Evolutionary conservation across 2,329 filamentous ascomycete species (phyloP).

Genomic region (Epichloe typhina): DNA sequence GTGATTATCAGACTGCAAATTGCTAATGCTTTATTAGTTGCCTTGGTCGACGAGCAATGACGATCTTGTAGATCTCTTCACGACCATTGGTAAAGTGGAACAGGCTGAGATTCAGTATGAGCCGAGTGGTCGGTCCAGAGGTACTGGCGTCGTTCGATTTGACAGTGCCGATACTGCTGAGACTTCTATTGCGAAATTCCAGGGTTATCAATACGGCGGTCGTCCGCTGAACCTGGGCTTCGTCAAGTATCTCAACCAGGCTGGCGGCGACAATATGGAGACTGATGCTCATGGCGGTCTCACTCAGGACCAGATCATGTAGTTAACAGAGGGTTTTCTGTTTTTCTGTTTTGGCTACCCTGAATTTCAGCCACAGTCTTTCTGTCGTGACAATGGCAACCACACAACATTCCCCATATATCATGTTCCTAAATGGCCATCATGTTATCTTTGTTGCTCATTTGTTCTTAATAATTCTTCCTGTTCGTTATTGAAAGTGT

Average conservation of each 20-base stretch:
- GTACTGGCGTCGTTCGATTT: slow-evolving; percentile 93
- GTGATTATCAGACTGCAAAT: neutral
- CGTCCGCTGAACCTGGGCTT: slow-evolving; percentile 86
- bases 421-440: neutral
- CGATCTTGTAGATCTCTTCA: slow-evolving; percentile 90
- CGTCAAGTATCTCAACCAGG: slow-evolving; percentile 76
- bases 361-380: neutral
- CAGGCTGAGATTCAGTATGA: slow-evolving; percentile 98
- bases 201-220: slow-evolving; percentile 92
- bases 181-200: slow-evolving; percentile 92
- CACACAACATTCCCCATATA: neutral
- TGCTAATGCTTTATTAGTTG: slow-evolving; percentile 41
- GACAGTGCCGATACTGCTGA: slow-evolving; percentile 72
- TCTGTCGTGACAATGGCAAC: neutral
- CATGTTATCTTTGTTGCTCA: neutral
- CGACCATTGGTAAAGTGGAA: slow-evolving; percentile 94
- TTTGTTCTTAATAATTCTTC: slow-evolving; percentile 28
- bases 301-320: slow-evolving; percentile 99
- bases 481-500: neutral
- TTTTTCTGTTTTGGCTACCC: neutral
- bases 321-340: slow-evolving; percentile 7
- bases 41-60: slow-evolving; percentile 99
- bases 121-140: slow-evolving; percentile 85
- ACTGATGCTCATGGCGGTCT: slow-evolving; percentile 60
- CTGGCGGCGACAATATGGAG: slow-evolving; percentile 65